Conservation (phyloP, 805 yeast genomes). For the Candida vaughaniae region DNA sequence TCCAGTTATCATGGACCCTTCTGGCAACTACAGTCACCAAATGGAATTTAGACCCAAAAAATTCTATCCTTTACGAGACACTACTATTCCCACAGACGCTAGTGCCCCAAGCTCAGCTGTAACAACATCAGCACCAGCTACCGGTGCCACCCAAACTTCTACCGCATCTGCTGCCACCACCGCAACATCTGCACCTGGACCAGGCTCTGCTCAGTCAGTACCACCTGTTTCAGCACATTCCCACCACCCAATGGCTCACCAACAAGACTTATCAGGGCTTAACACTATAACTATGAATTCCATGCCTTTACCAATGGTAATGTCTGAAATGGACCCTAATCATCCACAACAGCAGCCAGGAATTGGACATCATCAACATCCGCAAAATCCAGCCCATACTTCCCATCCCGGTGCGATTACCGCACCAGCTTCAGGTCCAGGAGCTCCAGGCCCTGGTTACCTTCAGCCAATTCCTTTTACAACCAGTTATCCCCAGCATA, state of each 20-base stretch:
- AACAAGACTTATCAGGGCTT: not conserved
- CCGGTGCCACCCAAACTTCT: slow-evolving; percentile 1
- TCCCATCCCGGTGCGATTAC: not conserved
- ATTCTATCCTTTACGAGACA: slow-evolving; percentile 2
- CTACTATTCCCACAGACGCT: not conserved
- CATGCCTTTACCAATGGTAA: not conserved
- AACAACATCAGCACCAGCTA: not conserved
- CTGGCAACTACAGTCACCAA: slow-evolving; percentile 2
- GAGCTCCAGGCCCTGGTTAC: not conserved
- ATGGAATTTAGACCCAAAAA: slow-evolving; percentile 3
- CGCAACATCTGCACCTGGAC: not conserved
- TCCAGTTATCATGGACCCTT: not conserved
- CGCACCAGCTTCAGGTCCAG: not conserved
- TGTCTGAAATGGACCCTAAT: not conserved
- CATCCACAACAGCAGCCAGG: not conserved
- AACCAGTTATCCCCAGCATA: not conserved
- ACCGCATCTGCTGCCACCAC: not conserved
- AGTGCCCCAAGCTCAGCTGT: not conserved
- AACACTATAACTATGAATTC: not conserved
- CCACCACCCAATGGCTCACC: not conserved
- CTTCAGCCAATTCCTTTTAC: not conserved
- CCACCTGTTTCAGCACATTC: not conserved
- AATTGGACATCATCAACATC: slow-evolving; percentile 1
- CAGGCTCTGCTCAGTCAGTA: not conserved
- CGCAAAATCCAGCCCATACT: not conserved